Conservation (phyloP, 1,139 yeast species). For the Blastobotrys arbuscula region DNA sequence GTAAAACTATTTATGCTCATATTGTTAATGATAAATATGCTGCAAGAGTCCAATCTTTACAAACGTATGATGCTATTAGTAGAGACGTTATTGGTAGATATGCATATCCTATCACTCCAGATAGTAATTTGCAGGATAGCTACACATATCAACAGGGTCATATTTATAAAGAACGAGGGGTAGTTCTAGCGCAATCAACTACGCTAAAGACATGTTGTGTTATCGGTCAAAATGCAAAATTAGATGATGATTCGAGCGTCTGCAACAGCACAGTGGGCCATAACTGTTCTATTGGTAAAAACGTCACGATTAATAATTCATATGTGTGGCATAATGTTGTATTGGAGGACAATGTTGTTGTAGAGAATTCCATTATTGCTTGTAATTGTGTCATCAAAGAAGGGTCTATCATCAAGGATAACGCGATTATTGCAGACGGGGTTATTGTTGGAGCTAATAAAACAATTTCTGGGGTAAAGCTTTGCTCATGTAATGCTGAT, state of each 20-base stretch:
- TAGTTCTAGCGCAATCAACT: slow-evolving; percentile 89
- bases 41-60: slow-evolving; percentile 90
- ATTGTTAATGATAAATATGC: slow-evolving; percentile 74
- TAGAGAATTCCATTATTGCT: slow-evolving; percentile 67
- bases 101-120: slow-evolving; percentile 90
- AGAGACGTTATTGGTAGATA: slow-evolving; percentile 88
- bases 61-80: slow-evolving; percentile 86
- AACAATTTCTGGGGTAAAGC: slow-evolving; percentile 21
- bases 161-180: slow-evolving; percentile 75
- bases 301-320: slow-evolving; percentile 63
- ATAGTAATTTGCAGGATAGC: slow-evolving; percentile 63
- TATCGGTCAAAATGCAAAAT: slow-evolving; percentile 66
- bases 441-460: slow-evolving; percentile 53
- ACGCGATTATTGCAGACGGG: slow-evolving; percentile 73
- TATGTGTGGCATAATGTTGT: slow-evolving; percentile 81
- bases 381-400: slow-evolving; percentile 50
- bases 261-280: slow-evolving; percentile 80
- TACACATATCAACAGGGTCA: slow-evolving; percentile 80
- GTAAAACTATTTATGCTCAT: slow-evolving; percentile 86
- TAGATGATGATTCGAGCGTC: slow-evolving; percentile 48
- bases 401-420: slow-evolving; percentile 51
- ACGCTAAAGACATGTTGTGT: slow-evolving; percentile 69
- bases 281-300: slow-evolving; percentile 74
- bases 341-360: slow-evolving; percentile 57
- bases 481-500: slow-evolving; percentile 25